A percentile compares a stretch with the other conserved stretches of the same genome.
These are phyloP conservation scores for Schizochytrium sp. DNA, from an alignment of 108 stramenopile species.

Conservation along the genomic window DNA sequence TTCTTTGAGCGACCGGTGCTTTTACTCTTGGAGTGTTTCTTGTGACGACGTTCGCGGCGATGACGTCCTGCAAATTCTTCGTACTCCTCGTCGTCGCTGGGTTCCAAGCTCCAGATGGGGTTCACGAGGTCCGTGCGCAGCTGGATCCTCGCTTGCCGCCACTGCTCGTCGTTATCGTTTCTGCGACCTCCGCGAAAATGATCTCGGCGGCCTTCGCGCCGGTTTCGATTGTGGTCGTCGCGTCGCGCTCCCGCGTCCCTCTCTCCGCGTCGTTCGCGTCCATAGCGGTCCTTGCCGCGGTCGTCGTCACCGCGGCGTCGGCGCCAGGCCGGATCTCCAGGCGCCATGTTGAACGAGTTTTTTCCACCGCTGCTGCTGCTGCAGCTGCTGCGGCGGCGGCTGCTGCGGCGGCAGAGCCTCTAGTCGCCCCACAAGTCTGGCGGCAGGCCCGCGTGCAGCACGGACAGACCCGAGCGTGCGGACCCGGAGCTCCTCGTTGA, in stretches of 20 bases:
- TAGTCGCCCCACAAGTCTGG: neutral
- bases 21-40: neutral
- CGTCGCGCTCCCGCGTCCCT: neutral
- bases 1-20: neutral
- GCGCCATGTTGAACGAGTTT: neutral
- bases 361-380: neutral
- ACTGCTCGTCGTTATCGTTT: neutral
- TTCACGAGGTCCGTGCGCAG: constrained; percentile 60
- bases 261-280: neutral
- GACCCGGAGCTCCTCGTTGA: too few relatives aligned
- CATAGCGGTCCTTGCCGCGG: neutral
- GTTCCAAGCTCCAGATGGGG: constrained; percentile 56
- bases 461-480: neutral
- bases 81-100: constrained; percentile 46
- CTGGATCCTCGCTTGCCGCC: constrained; percentile 52
- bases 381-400: too few relatives aligned
- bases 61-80: constrained; percentile 23
- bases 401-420: neutral
- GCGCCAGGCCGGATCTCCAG: neutral
- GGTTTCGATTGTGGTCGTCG: neutral
- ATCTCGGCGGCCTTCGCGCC: neutral
- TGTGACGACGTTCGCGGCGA: neutral
- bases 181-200: neutral
- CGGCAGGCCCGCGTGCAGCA: neutral
- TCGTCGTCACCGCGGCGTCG: neutral